These are phyloP conservation scores for Akanthomyces dipterigenus DNA, from an alignment of 2,329 filamentous ascomycete species.

Conservation along the genomic window DNA sequence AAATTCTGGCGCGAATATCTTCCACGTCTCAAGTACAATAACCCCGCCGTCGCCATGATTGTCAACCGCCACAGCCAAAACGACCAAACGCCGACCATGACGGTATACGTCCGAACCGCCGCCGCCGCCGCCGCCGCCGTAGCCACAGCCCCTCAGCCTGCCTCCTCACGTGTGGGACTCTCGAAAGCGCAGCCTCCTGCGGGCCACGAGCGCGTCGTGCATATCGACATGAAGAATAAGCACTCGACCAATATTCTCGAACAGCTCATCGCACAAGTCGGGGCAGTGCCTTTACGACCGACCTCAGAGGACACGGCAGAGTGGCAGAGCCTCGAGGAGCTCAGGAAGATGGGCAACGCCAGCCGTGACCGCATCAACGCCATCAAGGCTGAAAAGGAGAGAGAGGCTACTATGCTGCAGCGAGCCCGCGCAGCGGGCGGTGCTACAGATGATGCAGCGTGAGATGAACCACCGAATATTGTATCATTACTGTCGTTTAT, in stretches of 20 bases:
- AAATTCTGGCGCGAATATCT: conserved; percentile 85
- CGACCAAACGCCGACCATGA: conserved; percentile 52
- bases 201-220: conserved; percentile 42
- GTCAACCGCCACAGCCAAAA: conserved; percentile 61
- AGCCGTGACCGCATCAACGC: conserved; percentile 50
- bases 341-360: conserved; percentile 40
- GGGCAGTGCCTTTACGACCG: conserved; percentile 49
- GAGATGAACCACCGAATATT: conserved; percentile 16
- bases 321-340: conserved; percentile 50
- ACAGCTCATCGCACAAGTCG: conserved; percentile 55
- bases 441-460: conserved; percentile 26
- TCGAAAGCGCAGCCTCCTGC: conserved; percentile 43
- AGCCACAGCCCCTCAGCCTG: conserved; percentile 31
- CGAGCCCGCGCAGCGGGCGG: conserved; percentile 33
- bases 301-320: conserved; percentile 53
- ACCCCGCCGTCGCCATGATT: conserved; percentile 77
- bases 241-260: conserved; percentile 56
- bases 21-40: conserved; percentile 88
- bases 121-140: conserved; percentile 19
- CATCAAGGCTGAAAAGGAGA: conserved; percentile 50
- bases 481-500: conserved; percentile 10
- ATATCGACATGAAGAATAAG: conserved; percentile 58
- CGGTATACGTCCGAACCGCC: conserved; percentile 53
- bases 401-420: conserved; percentile 49
- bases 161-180: conserved; percentile 41